These are phyloP conservation scores for Gilbertella persicaria DNA, from an alignment of 371 early-diverging fungal species.

Conservation along the genomic window DNA sequence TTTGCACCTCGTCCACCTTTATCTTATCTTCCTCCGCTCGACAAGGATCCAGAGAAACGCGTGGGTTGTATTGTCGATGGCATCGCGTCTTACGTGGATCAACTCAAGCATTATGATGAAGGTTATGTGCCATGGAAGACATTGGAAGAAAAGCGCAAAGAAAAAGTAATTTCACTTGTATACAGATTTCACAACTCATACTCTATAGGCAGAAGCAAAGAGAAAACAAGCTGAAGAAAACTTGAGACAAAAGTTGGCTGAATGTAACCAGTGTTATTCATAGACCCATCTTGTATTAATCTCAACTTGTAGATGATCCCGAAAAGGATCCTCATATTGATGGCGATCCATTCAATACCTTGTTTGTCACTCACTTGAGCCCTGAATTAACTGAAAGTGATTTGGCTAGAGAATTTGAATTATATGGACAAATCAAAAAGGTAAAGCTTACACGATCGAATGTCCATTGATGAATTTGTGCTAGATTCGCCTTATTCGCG, in stretches of 20 bases:
- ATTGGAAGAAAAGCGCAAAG: constrained; percentile 67
- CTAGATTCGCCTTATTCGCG: constrained; percentile 77
- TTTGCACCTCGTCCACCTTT: constrained; percentile 94
- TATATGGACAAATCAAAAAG: constrained; percentile 81
- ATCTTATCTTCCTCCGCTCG: constrained; percentile 70
- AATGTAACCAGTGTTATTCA: constrained; percentile 42
- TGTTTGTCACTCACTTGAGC: constrained; percentile 87
- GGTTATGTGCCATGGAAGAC: constrained; percentile 80
- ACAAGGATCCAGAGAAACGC: constrained; percentile 70
- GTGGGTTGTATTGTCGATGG: constrained; percentile 64
- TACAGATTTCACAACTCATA: not conserved
- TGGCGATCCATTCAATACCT: constrained; percentile 91
- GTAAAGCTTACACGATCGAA: constrained; percentile 52
- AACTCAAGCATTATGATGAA: constrained; percentile 64
- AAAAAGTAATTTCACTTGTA: constrained; percentile 53
- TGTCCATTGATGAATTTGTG: not conserved
- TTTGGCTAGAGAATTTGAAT: constrained; percentile 79
- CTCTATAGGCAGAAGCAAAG: constrained; percentile 52
- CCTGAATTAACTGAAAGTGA: constrained; percentile 84
- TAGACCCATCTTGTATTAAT: constrained; percentile 30
- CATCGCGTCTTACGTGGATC: constrained; percentile 65
- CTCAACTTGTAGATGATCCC: constrained; percentile 65
- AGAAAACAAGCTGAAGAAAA: constrained; percentile 60
- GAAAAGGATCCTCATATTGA: constrained; percentile 66
- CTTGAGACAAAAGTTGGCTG: constrained; percentile 53